Evolutionary conservation across 495 filamentous ascomycete genomes (phyloP).

Genomic region (Aspergillus avenaceus): DNA sequence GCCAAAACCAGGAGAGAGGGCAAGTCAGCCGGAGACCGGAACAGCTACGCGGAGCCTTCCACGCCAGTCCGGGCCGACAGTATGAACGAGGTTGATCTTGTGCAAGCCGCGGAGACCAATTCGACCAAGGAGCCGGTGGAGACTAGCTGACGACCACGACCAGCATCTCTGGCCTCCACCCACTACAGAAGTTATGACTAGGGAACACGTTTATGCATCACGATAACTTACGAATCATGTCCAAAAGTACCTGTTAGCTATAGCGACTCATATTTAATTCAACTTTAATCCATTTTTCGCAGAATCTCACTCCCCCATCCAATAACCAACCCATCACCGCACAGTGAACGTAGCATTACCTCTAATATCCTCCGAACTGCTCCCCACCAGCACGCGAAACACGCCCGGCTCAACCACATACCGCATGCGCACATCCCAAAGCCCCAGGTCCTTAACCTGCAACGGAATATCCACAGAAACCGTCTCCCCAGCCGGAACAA

Average conservation of each 20-base stretch:
- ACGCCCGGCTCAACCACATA: slow-evolving; percentile 67
- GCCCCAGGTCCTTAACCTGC: slow-evolving; percentile 46
- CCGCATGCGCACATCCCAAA: slow-evolving; percentile 60
- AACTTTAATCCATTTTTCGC: background rate
- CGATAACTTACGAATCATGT: background rate
- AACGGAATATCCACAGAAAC: slow-evolving; percentile 52
- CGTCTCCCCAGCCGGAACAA: slow-evolving; percentile 55
- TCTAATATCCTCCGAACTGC: slow-evolving; percentile 50
- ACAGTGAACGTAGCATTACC: slow-evolving; percentile 54
- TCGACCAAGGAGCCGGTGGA: background rate
- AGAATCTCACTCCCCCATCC: background rate
- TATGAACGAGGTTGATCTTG: background rate
- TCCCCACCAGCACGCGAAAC: slow-evolving; percentile 56
- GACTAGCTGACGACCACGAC: too few relatives aligned
- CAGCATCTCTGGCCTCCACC: too few relatives aligned
- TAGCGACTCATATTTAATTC: background rate
- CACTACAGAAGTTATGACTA: too few relatives aligned
- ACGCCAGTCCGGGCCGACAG: background rate
- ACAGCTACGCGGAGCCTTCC: background rate
- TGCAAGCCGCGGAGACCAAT: slow-evolving; percentile 1
- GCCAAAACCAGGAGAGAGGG: slow-evolving; percentile 56
- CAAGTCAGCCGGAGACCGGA: background rate
- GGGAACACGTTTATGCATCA: background rate
- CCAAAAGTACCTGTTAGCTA: background rate
- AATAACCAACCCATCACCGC: slow-evolving; percentile 4